Evolutionary conservation across 305 asterid species (phyloP), one percentile per base, ranked within the genome.

Genomic region (Caryopteris hybrid): DNA sequence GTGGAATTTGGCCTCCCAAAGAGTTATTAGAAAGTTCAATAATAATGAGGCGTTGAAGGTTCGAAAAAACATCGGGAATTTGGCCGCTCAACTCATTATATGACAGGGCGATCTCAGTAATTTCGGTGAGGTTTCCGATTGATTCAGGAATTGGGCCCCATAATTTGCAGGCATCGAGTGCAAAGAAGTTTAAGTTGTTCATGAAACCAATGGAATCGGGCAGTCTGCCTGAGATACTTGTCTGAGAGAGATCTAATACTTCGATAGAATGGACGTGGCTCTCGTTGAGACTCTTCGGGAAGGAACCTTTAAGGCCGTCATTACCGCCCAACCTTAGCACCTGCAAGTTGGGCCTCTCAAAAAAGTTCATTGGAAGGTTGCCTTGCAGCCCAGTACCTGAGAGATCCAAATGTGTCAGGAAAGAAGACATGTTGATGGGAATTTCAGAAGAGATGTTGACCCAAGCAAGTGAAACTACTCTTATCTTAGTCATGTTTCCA

Each of bases 401-500:
- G 4, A 51, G 58, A 23, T 51, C 58, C 58, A 51, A 51, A 51
- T 51, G 34, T 23, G 58, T 51, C 11, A 61, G 1, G 22, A 22
- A 22, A 21, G 66, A 61, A 21, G 66, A 61, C 52, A 61, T 61
- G 13, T 61, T 60, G 0, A n/a, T 13, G 20, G 66, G 52, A 2
- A 60, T 9, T 39, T 61, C 52, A 23, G 66, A 61, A 21, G 66
- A 12, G 66, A 42, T 4, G 12, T 41, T 21, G 21, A 61, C 53
- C 6, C 3, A 13, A 21, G 0, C 6, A 4, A 61, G 66, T n/a
- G 22, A 22, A 61, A 41, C 22, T 38, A 20, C 53, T 21, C 38
- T 61, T 23, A 61, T 21, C 53, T 61, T 61, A 22, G 66, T 41
- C 52, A 61, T 61, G 53, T 61, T 61, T 22, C 53, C 53, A 13